A percentile compares a stretch with the other conserved stretches of the same genome.
These are phyloP conservation scores for Teratosphaeria nubilosa DNA, from an alignment of 2,329 filamentous ascomycete species.

Conservation along the genomic window DNA sequence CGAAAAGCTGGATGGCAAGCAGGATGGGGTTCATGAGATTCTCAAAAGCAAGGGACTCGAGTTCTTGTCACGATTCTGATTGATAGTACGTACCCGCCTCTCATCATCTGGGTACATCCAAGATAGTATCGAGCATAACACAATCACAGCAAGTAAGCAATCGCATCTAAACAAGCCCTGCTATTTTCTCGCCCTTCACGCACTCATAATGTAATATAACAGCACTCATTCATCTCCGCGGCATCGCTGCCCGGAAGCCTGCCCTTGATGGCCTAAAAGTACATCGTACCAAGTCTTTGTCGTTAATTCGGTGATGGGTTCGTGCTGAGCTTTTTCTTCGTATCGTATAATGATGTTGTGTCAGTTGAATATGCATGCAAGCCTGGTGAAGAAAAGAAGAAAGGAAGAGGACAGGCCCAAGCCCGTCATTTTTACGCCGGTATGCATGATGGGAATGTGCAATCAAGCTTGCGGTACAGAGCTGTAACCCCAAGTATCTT, in stretches of 20 bases:
- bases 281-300: not conserved
- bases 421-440: not conserved
- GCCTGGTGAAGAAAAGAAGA: not conserved
- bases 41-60: not conserved
- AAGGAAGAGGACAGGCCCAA: not conserved
- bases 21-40: not conserved
- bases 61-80: not conserved
- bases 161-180: not conserved
- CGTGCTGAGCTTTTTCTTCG: not conserved
- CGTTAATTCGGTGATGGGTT: not conserved
- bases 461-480: not conserved
- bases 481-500: not conserved
- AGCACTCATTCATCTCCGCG: not conserved
- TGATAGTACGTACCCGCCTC: not conserved
- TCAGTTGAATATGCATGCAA: not conserved
- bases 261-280: not conserved
- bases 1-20: not conserved
- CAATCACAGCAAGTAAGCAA: not conserved
- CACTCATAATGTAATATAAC: not conserved
- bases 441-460: not conserved
- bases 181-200: not conserved
- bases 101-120: not conserved
- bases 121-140: not conserved
- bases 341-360: not conserved
- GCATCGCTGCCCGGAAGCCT: not conserved